These are phyloP conservation scores for Saccharomycopsis hybrid DNA, from an alignment of 1,139 yeast genomes.

Conservation along the genomic window DNA sequence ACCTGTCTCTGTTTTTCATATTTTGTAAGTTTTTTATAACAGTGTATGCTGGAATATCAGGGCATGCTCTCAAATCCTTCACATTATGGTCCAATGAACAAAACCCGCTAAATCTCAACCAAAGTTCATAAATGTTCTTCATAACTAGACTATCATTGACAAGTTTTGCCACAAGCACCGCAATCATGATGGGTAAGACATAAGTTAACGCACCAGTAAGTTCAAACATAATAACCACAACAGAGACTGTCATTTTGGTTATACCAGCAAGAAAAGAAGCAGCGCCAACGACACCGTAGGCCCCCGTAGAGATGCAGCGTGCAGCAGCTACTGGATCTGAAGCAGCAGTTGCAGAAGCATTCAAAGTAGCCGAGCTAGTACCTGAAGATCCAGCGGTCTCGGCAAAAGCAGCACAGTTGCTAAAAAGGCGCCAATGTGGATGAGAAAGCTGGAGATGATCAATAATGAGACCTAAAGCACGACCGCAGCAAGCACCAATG, in stretches of 20 bases:
- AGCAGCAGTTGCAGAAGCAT: neutral
- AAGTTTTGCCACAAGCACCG: slow-evolving; percentile 43
- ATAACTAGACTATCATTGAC: slow-evolving; percentile 36
- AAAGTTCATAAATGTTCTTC: slow-evolving; percentile 36
- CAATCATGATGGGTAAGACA: slow-evolving; percentile 74
- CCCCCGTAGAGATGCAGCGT: slow-evolving; percentile 70
- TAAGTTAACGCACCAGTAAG: slow-evolving; percentile 78
- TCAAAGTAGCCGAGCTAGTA: too few species aligned
- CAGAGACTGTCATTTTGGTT: slow-evolving; percentile 77
- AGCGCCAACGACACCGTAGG: slow-evolving; percentile 84
- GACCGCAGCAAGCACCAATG: slow-evolving; percentile 64
- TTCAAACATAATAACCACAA: slow-evolving; percentile 84
- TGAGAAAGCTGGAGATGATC: slow-evolving; percentile 31
- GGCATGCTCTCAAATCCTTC: slow-evolving; percentile 19
- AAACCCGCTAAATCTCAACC: slow-evolving; percentile 33
- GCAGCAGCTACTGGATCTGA: slow-evolving; percentile 19
- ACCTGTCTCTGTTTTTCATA: slow-evolving; percentile 16
- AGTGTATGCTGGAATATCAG: slow-evolving; percentile 20
- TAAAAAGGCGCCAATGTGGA: slow-evolving; percentile 12
- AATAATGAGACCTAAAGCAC: slow-evolving; percentile 59
- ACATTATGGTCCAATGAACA: slow-evolving; percentile 12
- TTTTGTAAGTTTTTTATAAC: too few species aligned
- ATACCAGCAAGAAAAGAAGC: slow-evolving; percentile 86
- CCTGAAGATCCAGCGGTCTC: too few species aligned
- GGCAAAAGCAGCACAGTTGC: slow-evolving; percentile 9